Percentiles rank a stretch among this genome's conserved stretches.
Conservation (phyloP, 2,329 filamentous ascomycete genomes). For the Microascus cirrosus region DNA sequence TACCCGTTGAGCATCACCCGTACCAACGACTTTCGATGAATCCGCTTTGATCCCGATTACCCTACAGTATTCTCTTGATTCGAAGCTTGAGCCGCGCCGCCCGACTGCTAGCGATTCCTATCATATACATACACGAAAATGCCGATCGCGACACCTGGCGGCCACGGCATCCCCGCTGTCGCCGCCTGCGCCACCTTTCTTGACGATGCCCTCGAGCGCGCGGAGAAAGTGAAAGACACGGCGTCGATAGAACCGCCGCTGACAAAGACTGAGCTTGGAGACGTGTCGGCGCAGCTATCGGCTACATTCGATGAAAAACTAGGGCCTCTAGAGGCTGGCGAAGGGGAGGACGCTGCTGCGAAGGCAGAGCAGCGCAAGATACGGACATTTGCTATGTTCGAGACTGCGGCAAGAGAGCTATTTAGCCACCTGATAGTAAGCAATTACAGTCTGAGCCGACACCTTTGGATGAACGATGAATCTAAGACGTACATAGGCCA, state of each 20-base stretch:
- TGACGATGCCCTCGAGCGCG: constrained; percentile 44
- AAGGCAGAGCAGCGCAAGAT: constrained; percentile 20
- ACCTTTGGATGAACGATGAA: background rate
- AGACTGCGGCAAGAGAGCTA: constrained; percentile 70
- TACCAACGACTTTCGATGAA: background rate
- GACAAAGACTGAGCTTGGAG: constrained; percentile 53
- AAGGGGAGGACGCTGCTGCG: constrained; percentile 12
- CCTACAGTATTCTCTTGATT: background rate
- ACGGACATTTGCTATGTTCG: constrained; percentile 60
- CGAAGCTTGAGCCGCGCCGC: background rate
- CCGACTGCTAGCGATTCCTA: background rate
- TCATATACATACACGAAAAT: background rate
- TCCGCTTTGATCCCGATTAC: background rate
- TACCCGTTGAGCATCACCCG: background rate
- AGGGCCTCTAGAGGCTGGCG: constrained; percentile 3
- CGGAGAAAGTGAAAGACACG: constrained; percentile 45
- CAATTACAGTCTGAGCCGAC: constrained; percentile 3
- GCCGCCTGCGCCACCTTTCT: constrained; percentile 42
- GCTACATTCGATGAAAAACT: constrained; percentile 22
- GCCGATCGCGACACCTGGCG: constrained; percentile 12
- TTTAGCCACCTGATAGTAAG: constrained; percentile 73
- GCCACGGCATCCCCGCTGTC: constrained; percentile 40
- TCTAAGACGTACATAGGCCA: constrained; percentile 42
- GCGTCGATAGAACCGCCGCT: constrained; percentile 62
- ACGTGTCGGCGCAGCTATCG: constrained; percentile 32